Base-by-base conservation (phyloP, 2,329 filamentous ascomycete genomes). In the Tympanopsis confertula region DNA sequence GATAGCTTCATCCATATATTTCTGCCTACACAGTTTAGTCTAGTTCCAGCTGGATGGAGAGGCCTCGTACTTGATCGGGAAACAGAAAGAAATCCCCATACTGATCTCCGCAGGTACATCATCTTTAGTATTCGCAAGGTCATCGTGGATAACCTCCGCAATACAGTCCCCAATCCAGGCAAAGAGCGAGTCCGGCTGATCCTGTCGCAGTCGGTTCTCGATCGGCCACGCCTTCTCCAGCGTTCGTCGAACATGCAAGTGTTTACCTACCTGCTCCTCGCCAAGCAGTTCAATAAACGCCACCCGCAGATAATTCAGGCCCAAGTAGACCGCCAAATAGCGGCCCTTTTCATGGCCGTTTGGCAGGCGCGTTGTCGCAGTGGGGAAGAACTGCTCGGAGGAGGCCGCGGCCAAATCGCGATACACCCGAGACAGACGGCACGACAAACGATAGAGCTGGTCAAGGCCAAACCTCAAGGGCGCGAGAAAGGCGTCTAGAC, bases 321-420 rank as follows among this genome's bases (percentile, higher is more conserved):
- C 70, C 24, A 74, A 68, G 50, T 74, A 69, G 39, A 74, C 72
- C 35, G 68, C 68, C 37, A 74, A 47, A 44, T 72, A 74, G 19
- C 61, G 65, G 28, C 69, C 69, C 4, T 64, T 67, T 47, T 74
- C 69, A 44, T 63, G 57, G 14, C 70, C 69, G 1, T 61, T 67
- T 12, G 63, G 63, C 20, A 66, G 46, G 41, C 55, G 55, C 15
- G 63, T 66, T 15, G 66, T 61, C 0, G 63, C 63, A 0, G 63
- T 66, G 13, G 63, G 63, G 20, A 66, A 46, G 41, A 66, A 66
- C 43, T 66, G 62, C 44, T 65, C 52, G 35, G 63, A 56, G 13
- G 63, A 66, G 5, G 55, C 56, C 38, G 59, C 45, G 22, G 63
- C 63, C 39, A 66, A 52, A 28, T 65, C n/a, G 10, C n/a, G 24